These are phyloP conservation scores for Sporothrix brasiliensis DNA, from an alignment of 2,329 filamentous ascomycete species.

Conservation along the genomic window DNA sequence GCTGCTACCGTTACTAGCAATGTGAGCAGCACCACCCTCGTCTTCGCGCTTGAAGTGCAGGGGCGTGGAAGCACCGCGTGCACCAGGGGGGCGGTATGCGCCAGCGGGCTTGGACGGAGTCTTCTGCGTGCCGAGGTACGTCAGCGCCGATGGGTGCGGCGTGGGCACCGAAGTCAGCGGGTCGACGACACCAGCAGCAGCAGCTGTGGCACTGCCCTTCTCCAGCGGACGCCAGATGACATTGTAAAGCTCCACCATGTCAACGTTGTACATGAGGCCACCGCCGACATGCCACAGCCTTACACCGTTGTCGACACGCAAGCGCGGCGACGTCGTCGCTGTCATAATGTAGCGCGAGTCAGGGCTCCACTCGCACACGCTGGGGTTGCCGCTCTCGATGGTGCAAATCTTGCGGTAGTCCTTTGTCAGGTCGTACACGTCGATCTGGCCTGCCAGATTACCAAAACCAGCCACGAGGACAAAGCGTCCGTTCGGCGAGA, in stretches of 20 bases:
- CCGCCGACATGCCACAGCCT: conserved; percentile 93
- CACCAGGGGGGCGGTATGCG: conserved; percentile 92
- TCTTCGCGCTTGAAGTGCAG: conserved; percentile 97
- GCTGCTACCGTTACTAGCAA: conserved; percentile 74
- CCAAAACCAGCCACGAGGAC: conserved; percentile 94
- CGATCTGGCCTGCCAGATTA: conserved; percentile 95
- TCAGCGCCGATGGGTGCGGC: conserved; percentile 79
- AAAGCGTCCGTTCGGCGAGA: conserved; percentile 91
- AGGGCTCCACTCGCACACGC: conserved; percentile 95
- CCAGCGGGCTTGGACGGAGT: conserved; percentile 96
- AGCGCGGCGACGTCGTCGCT: conserved; percentile 92
- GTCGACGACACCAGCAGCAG: conserved; percentile 59
- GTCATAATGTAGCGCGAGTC: conserved; percentile 95
- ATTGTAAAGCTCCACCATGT: conserved; percentile 92
- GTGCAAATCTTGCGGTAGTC: conserved; percentile 91
- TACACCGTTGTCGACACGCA: conserved; percentile 95
- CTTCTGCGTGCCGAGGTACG: conserved; percentile 84
- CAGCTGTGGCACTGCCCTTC: conserved; percentile 36
- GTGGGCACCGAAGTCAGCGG: conserved; percentile 73
- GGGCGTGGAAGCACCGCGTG: conserved; percentile 83
- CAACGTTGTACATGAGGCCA: conserved; percentile 89
- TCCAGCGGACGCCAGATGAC: conserved; percentile 78
- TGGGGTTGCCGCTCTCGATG: conserved; percentile 93
- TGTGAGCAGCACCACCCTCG: conserved; percentile 84
- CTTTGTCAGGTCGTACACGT: conserved; percentile 94